Base-by-base conservation (phyloP, 2,329 filamentous ascomycete species). In the Zasmidium citrigriseum region DNA sequence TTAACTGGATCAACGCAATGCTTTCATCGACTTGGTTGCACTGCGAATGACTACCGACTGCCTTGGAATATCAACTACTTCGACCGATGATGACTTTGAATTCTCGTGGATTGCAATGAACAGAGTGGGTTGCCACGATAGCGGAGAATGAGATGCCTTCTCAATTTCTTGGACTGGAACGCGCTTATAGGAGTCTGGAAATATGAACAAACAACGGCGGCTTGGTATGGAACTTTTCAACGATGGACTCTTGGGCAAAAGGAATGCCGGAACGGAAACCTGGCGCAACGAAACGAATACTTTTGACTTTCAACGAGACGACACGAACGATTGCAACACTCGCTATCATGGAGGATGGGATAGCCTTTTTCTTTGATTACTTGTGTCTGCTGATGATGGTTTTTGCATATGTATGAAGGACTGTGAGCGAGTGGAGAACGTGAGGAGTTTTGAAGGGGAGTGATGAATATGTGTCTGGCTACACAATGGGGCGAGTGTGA, bases 1-100 rank as follows among this genome's bases (percentile, higher is more conserved):
- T 72, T 96, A 58, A 60, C 4, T 16, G 34, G 5, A 16, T 4
- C 12, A 4, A 10, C 34, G 4, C 24, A n/a, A 45, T 18, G 23
- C n/a, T 34, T 18, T 7, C 20, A 27, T n/a, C n/a, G 24, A 29
- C 14, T 16, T 10, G 7, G 34, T n/a, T 41, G 5, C 7, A 41
- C 34, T 7, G 5, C 18, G 4, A 16, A 41, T n/a, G 12, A 52
- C 12, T 29, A 41, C 49, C 21, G 38, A 34, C 20, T 20, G 25
- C 7, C 14, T 41, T 41, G 34, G 34, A 41, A 11, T 14, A 7
- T 41, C 7, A 9, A 41, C 34, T 11, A 41, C 34, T n/a, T 41
- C 12, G 4, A 9, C 7, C 18, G 34, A 7, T n/a, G n/a, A n/a
- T n/a, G n/a, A n/a, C n/a, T n/a, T n/a, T n/a, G n/a, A n/a, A n/a